Base-by-base conservation (phyloP, 2,329 filamentous ascomycete genomes). In the Pezicula carpinea region DNA sequence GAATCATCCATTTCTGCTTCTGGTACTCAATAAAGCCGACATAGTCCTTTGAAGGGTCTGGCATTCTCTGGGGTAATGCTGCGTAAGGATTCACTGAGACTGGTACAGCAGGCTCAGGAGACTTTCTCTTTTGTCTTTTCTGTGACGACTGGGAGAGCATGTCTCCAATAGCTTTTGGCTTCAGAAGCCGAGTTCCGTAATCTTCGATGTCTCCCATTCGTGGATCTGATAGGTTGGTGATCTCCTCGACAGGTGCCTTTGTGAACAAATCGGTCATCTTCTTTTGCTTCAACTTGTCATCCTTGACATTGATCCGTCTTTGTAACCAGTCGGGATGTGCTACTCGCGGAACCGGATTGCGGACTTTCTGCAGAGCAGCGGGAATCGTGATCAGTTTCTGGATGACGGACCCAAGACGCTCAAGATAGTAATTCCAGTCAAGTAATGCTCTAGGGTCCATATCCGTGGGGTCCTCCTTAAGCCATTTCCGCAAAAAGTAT, bases 301-400 rank as follows among this genome's bases (percentile, higher is more conserved):
- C 93, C 66, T 96, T 97, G 66, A 86, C 85, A 56, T 93, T 89
- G 67, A 99, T 96, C 44, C 92, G 80, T 49, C 89, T 82, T 60
- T 96, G 90, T 29, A 99, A 77, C 93, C 93, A 99, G 46, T 99
- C 95, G 0, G 93, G 93, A 68, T 99, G 95, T 6, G 87, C 77
- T 11, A 99, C 89, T 54, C 95, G 79, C 13, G 93, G 95, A 1
- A 97, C 92, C 0, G 93, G 93, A 61, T 99, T 99, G 46, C 85
- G 80, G 46, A 99, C 79, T 68, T 96, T 97, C 64, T 99, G 93
- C 43, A 99, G 75, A 3, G 95, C 93, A 14, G 93, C 95, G 2
- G 93, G 93, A 56, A 99, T 99, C 1, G 95, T 99, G 63, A 99
- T 96, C 46, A 99, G 80, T 66, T 99, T 99, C 69, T 99, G 93